Conservation (phyloP, 202 grass and related monocot genomes). For the Thinopyrum obtusiflorum region DNA sequence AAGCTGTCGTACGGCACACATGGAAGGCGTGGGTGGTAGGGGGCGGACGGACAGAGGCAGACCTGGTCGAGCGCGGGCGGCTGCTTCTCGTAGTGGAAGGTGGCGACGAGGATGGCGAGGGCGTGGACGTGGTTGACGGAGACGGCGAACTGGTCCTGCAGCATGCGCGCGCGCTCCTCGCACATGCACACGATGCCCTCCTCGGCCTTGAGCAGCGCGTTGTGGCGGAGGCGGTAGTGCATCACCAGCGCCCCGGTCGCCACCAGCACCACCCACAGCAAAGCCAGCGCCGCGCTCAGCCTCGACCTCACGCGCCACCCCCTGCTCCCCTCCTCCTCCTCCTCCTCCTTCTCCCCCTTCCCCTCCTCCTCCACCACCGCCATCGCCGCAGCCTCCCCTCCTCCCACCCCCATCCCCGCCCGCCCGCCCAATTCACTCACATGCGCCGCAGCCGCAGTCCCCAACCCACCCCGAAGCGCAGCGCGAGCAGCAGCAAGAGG, state of each 20-base stretch:
- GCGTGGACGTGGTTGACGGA: conserved; percentile 97
- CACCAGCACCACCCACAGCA: conserved; percentile 37
- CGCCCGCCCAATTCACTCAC: conserved; percentile 31
- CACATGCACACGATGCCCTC: conserved; percentile 89
- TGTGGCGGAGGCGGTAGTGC: conserved; percentile 36
- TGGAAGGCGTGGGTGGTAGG: not conserved
- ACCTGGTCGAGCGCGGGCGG: conserved; percentile 95
- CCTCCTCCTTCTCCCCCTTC: not conserved
- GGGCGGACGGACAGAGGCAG: no score
- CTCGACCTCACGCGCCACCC: conserved; percentile 29
- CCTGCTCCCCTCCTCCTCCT: not conserved
- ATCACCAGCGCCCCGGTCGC: not conserved
- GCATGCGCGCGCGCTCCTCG: conserved; percentile 90
- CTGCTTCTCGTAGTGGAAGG: conserved; percentile 88
- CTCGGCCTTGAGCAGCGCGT: conserved; percentile 52
- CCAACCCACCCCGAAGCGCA: not conserved
- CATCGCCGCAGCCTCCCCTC: not conserved
- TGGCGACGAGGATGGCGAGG: conserved; percentile 93
- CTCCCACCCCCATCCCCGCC: conserved; percentile 20
- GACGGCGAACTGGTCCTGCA: conserved; percentile 96
- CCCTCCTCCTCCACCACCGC: conserved; percentile 6
- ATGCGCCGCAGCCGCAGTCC: conserved; percentile 9
- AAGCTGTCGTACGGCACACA: not conserved
- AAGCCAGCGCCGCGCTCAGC: conserved; percentile 32
- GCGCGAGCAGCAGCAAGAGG: no score